Evolutionary conservation across 148 eudicot genomes (phyloP).

Genomic region (Rhododendron vialii): DNA sequence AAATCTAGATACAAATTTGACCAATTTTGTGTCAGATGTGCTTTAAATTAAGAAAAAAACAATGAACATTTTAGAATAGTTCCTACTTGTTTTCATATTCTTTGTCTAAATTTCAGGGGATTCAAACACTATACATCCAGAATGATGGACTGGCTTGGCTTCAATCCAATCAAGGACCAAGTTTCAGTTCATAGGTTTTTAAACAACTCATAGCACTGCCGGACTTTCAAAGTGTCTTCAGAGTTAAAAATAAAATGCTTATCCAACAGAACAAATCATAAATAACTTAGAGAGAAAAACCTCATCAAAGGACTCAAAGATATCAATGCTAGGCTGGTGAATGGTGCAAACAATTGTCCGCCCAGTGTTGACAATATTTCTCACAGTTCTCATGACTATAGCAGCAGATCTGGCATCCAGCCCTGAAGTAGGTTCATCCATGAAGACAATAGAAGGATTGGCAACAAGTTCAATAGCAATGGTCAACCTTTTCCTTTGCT

Average conservation of each 20-base stretch:
- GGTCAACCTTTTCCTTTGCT: conserved; percentile 89
- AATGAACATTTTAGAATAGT: neutral
- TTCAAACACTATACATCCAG: neutral
- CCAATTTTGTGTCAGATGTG: neutral
- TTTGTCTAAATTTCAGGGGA: neutral
- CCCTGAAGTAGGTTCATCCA: conserved; percentile 99
- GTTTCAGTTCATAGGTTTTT: neutral
- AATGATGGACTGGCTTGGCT: neutral
- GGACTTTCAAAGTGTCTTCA: neutral
- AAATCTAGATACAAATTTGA: neutral
- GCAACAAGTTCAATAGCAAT: conserved; percentile 98
- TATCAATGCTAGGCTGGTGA: conserved; percentile 98
- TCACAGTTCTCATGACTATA: conserved; percentile 96
- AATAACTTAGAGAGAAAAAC: conserved; percentile 23
- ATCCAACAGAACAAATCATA: neutral
- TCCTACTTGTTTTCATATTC: neutral
- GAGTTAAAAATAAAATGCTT: neutral
- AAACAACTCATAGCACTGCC: neutral
- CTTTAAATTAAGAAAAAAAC: neutral
- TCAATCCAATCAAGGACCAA: neutral
- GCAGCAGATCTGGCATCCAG: conserved; percentile 99
- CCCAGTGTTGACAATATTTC: conserved; percentile 93
- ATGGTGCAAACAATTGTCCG: conserved; percentile 97
- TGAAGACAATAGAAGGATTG: conserved; percentile 95
- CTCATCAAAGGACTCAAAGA: conserved; percentile 98